Conservation (phyloP, 2,329 filamentous ascomycete species). For the Eurotiales sp. region DNA sequence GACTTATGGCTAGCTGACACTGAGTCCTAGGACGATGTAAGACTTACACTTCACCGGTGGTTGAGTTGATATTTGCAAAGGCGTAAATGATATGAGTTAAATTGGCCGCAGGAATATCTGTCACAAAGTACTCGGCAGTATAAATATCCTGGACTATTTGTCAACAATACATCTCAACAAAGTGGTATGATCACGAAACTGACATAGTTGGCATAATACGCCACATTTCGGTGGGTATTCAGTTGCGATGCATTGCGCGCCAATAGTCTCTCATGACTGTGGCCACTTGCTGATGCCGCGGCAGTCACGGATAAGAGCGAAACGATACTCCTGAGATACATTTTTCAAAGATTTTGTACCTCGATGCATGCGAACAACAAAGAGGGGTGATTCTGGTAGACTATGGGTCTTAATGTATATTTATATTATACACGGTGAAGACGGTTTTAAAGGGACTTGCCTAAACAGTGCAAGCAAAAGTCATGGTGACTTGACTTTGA, state of each 20-base stretch:
- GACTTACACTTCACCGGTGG: constrained; percentile 7
- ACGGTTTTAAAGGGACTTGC: too few species aligned
- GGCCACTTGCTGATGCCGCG: not conserved
- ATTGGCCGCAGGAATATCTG: constrained; percentile 3
- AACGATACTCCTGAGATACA: not conserved
- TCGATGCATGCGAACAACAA: too few species aligned
- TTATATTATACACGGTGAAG: too few species aligned
- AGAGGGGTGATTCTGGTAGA: too few species aligned
- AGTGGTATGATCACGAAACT: not conserved
- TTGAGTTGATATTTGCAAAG: constrained; percentile 10
- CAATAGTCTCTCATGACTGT: not conserved
- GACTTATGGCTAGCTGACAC: not conserved
- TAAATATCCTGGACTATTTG: constrained; percentile 66
- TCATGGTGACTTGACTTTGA: too few species aligned
- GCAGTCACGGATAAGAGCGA: not conserved
- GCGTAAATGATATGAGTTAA: constrained; percentile 9
- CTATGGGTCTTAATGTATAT: too few species aligned
- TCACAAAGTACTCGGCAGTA: constrained; percentile 64
- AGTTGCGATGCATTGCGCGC: not conserved
- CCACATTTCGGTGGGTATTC: not conserved
- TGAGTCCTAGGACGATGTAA: not conserved
- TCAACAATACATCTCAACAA: too few species aligned
- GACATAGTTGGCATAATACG: constrained; percentile 5
- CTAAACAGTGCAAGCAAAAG: too few species aligned
- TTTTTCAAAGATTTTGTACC: not conserved